Percentiles rank a stretch among this genome's conserved stretches.
Conservation (phyloP, 1,139 yeast species). For the Zygotorulaspora mrakii region DNA sequence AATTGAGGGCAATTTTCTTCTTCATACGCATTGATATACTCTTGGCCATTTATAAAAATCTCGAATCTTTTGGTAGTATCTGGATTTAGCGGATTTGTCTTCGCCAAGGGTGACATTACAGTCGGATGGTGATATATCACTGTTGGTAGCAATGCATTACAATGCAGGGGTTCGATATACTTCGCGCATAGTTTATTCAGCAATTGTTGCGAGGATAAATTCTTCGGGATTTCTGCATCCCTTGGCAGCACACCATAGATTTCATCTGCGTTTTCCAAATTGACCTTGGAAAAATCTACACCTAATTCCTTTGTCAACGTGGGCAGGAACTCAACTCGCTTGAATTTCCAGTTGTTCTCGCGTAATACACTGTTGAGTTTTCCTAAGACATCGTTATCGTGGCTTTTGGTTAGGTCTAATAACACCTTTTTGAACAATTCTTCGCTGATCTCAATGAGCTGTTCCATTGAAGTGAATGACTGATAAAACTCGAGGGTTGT, state of each 20-base stretch:
- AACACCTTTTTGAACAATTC: conserved; percentile 46
- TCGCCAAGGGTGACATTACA: conserved; percentile 81
- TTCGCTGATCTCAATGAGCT: conserved; percentile 67
- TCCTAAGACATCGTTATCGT: conserved; percentile 25
- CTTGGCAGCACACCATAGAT: conserved; percentile 35
- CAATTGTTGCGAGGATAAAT: conserved; percentile 47
- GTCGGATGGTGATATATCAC: conserved; percentile 83
- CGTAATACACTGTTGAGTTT: conserved; percentile 45
- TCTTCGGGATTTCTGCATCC: conserved; percentile 2
- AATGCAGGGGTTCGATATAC: conserved; percentile 56
- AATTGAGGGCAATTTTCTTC: conserved; percentile 85
- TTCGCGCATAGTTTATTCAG: conserved; percentile 62
- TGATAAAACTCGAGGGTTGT: conserved; percentile 97
- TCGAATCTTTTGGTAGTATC: conserved; percentile 57
- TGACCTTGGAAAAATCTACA: conserved; percentile 36
- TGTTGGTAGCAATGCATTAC: conserved; percentile 54
- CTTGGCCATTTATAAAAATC: conserved; percentile 72
- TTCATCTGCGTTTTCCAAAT: conserved; percentile 38
- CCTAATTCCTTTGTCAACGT: conserved; percentile 47
- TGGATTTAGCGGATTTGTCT: conserved; percentile 33
- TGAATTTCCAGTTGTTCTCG: conserved; percentile 28
- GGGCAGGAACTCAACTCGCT: conserved; percentile 56
- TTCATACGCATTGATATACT: conserved; percentile 90
- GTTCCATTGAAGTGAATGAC: conserved; percentile 91
- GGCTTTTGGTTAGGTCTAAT: conserved; percentile 9